phyloP scores from a whole-genome alignment of 306 rosid species.

The Acacia confusa region DNA sequence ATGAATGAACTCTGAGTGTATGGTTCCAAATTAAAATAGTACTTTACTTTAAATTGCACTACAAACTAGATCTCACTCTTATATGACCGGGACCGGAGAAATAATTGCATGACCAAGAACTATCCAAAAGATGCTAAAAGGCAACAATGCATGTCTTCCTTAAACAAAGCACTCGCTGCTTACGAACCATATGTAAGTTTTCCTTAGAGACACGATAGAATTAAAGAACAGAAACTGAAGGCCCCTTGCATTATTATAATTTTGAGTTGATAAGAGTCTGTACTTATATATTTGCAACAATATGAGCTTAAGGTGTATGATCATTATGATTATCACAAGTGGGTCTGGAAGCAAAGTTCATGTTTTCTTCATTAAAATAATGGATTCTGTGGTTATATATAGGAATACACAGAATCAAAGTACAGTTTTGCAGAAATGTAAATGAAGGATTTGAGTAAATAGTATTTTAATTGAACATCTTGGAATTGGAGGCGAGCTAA shows the following conservation, averaged over 20 bases:
- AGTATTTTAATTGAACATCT: background rate
- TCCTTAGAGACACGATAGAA: background rate
- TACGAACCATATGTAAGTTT: background rate
- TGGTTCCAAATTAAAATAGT: constrained; percentile 48
- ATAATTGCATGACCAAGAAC: constrained; percentile 72
- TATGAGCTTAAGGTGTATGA: background rate
- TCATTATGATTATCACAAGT: no score
- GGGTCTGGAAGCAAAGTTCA: background rate
- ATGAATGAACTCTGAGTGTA: background rate
- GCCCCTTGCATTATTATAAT: background rate
- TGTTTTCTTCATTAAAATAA: background rate
- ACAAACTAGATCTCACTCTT: no score
- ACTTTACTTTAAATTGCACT: no score
- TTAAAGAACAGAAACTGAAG: background rate
- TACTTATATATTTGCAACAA: background rate
- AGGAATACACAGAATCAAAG: no score
- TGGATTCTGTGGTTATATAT: background rate
- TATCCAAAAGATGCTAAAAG: constrained; percentile 34
- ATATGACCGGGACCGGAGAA: no score
- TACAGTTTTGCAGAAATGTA: background rate
- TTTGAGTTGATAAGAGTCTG: background rate
- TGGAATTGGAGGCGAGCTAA: background rate
- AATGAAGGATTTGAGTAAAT: background rate
- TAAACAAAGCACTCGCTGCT: no score
- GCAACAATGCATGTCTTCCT: no score